These are phyloP conservation scores for Cordyceps cicadae DNA, from an alignment of 2,329 filamentous ascomycete species.

Conservation along the genomic window DNA sequence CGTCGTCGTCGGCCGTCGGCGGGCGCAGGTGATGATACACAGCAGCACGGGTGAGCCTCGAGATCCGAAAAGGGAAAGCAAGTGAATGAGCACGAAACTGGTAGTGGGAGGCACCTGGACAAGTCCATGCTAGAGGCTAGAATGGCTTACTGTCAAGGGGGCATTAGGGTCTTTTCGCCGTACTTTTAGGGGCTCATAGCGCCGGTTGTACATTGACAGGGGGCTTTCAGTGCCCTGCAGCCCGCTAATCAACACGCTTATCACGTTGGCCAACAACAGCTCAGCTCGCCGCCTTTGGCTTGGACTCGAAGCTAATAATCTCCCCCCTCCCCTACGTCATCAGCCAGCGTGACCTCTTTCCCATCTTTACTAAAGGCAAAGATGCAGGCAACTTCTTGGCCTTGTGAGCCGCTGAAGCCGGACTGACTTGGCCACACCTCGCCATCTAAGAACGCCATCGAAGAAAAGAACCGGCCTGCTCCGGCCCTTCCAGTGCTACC, in stretches of 20 bases:
- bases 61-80: slow-evolving; percentile 7
- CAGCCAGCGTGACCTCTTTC: slow-evolving; percentile 3
- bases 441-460: not conserved
- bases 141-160: too few relatives aligned
- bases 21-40: not conserved
- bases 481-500: not conserved
- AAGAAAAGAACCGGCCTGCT: not conserved
- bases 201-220: too few relatives aligned
- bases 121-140: too few relatives aligned
- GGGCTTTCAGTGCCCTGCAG: too few relatives aligned
- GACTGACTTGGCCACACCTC: not conserved
- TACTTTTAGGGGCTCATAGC: not conserved
- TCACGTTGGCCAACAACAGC: not conserved
- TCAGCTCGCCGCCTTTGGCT: not conserved
- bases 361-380: not conserved
- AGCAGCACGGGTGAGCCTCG: not conserved
- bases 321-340: slow-evolving; percentile 9
- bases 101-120: not conserved
- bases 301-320: not conserved
- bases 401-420: not conserved
- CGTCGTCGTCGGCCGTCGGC: not conserved
- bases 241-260: too few relatives aligned
- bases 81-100: not conserved
- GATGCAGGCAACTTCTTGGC: not conserved
- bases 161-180: not conserved